A percentile compares a stretch with the other conserved stretches of the same genome.
These are phyloP conservation scores for Termitomyces sp. DNA, from an alignment of 768 basidiomycete species.

Conservation along the genomic window DNA sequence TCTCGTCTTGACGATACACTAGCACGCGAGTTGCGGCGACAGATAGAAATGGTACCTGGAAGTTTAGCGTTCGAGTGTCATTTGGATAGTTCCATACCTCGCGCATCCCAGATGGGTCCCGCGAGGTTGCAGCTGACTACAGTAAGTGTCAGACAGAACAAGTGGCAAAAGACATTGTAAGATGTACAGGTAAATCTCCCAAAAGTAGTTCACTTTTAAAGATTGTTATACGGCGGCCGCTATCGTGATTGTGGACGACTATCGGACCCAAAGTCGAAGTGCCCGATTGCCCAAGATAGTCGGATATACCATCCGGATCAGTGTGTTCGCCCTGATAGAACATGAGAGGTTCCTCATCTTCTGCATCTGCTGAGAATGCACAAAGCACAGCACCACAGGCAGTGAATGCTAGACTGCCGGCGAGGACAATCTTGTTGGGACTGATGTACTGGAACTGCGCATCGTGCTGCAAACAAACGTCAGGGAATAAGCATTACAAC, in stretches of 20 bases:
- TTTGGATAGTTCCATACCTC: conserved; percentile 3
- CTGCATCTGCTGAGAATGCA: background rate
- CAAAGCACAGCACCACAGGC: background rate
- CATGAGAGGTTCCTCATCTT: background rate
- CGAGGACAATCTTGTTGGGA: background rate
- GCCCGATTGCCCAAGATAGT: background rate
- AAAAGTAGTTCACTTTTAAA: background rate
- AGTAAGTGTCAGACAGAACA: conserved; percentile 2
- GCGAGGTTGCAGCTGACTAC: conserved; percentile 7
- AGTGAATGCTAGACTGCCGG: background rate
- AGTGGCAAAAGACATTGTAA: background rate
- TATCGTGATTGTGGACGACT: background rate
- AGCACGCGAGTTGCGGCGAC: background rate
- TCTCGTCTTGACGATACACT: background rate
- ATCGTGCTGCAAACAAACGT: background rate
- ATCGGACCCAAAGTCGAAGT: conserved; percentile 49
- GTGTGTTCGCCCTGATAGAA: conserved; percentile 11
- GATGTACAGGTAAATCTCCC: conserved; percentile 5
- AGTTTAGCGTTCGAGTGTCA: background rate
- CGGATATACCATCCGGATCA: background rate
- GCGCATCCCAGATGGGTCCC: conserved; percentile 2
- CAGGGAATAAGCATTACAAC: background rate
- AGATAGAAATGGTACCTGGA: too few species aligned
- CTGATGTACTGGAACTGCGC: background rate
- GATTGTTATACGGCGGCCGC: too few species aligned